Evolutionary conservation across 306 rosid species (phyloP).

Genomic region (Psophocarpus tetragonolobus): DNA sequence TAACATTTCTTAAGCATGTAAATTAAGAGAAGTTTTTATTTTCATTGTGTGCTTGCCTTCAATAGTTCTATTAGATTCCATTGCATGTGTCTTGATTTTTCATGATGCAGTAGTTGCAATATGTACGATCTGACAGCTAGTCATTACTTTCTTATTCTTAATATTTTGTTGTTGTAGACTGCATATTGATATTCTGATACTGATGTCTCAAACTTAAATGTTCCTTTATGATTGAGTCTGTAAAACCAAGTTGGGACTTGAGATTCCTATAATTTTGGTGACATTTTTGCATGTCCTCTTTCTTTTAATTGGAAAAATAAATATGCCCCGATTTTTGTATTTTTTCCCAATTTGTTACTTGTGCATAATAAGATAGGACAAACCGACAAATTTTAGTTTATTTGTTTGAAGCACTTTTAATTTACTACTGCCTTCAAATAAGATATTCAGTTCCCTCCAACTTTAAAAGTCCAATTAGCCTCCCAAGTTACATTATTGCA

Average conservation of each 20-base stretch:
- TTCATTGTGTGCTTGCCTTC: not conserved
- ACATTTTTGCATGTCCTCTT: too few relatives aligned
- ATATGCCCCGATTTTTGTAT: too few relatives aligned
- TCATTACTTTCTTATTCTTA: not conserved
- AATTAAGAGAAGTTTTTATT: not conserved
- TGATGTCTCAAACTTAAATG: not conserved
- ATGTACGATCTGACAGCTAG: not conserved
- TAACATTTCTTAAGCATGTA: not conserved
- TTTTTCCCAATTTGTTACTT: not conserved
- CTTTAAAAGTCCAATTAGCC: not conserved
- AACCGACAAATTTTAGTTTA: too few relatives aligned
- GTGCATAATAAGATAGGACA: too few relatives aligned
- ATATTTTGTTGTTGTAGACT: not conserved
- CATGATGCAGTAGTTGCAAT: not conserved
- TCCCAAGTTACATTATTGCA: not conserved
- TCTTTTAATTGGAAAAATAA: too few relatives aligned
- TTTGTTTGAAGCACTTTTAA: too few relatives aligned
- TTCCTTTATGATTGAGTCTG: not conserved
- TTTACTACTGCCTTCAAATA: not conserved
- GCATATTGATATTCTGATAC: not conserved
- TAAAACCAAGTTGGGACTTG: too few relatives aligned
- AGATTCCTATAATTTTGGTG: too few relatives aligned
- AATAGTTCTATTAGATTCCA: conserved; percentile 10
- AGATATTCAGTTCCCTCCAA: too few relatives aligned
- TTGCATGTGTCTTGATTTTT: not conserved